Evolutionary conservation across 139 green algal genomes (phyloP), one percentile per base, ranked within the genome.

Genomic region (Chlorella sp.): DNA sequence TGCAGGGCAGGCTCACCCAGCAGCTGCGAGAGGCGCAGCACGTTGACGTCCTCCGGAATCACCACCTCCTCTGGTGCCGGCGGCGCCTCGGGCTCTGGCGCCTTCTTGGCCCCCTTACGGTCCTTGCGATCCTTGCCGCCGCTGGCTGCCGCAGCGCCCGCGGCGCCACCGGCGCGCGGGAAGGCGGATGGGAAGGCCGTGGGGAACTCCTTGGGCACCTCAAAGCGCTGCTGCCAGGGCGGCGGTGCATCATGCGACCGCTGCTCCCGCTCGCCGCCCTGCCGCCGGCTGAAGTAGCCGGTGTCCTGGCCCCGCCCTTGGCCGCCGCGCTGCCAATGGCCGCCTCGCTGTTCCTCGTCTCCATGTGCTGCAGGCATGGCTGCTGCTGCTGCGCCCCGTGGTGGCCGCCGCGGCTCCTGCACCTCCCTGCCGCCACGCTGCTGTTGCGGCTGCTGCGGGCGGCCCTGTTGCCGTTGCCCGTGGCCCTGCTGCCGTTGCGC

Each of bases 1-100:
- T n/a, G n/a, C n/a, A n/a, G n/a, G n/a, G n/a, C 12, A 18, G 2
- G 28, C 81, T 69, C 65, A 93, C 90, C 89, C 38, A 93, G 68
- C 44, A 93, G 57, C 15, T 76, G 30, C 16, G 90, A 87, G 51
- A 94, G 90, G 56, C 79, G 63, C 28, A 80, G 36, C 21, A 93
- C 70, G 15, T 78, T 89, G n/a, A 93, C 78, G 25, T 89, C 89
- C 16, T 75, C 57, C 5, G 89, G 90, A 47, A 94, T 86, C 5
- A 69, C 15, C 2, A 91, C 57, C 60, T 82, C 76, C 38, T 82
- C 34, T 1, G 76, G 56, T 25, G 23, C 41, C 26, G 28, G 44
- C 38, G 28, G 30, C 13, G 34, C 25, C 68, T 15, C 32, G 57
- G 23, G 26, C 51, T 36, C 28, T 18, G 63, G 26, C 36, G 65